These are phyloP conservation scores for Parastagonospora nodorum DNA, from an alignment of 2,329 filamentous ascomycete species.

Conservation along the genomic window DNA sequence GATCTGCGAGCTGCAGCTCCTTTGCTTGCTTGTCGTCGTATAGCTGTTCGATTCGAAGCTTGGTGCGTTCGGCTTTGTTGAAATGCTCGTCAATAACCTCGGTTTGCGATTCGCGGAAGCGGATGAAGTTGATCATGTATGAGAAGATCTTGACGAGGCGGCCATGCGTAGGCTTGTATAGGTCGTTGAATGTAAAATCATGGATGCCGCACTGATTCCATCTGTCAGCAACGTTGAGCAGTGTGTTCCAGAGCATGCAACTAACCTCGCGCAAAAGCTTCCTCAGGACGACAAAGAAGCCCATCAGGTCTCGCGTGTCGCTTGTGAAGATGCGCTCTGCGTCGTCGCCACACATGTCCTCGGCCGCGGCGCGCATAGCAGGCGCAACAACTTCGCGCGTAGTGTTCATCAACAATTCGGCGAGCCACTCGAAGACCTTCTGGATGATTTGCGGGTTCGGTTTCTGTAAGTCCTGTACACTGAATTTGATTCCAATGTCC, in stretches of 20 bases:
- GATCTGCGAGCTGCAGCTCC: conserved; percentile 77
- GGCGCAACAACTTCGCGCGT: conserved; percentile 93
- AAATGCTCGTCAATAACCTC: conserved; percentile 89
- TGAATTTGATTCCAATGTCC: conserved; percentile 92
- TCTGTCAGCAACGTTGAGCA: conserved; percentile 11
- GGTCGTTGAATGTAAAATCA: conserved; percentile 91
- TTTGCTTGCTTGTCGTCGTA: conserved; percentile 87
- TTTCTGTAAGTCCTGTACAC: conserved; percentile 84
- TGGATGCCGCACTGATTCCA: conserved; percentile 75
- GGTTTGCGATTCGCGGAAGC: conserved; percentile 93
- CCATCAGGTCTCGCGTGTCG: conserved; percentile 93
- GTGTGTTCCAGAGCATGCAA: not conserved
- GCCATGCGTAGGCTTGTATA: conserved; percentile 88
- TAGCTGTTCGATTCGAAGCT: conserved; percentile 83
- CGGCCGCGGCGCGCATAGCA: conserved; percentile 88
- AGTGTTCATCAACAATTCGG: conserved; percentile 89
- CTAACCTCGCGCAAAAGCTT: conserved; percentile 72
- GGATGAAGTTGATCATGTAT: conserved; percentile 98
- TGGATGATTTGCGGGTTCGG: conserved; percentile 94
- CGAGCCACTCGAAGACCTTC: conserved; percentile 98
- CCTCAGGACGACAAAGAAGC: conserved; percentile 85
- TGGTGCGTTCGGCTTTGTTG: conserved; percentile 85
- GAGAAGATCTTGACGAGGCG: conserved; percentile 94
- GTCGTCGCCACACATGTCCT: conserved; percentile 83
- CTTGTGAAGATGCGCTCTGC: conserved; percentile 76